phyloP scores from a whole-genome alignment of 225 moss, liverwort and hornwort genomes.

The Bryum argenteum region DNA sequence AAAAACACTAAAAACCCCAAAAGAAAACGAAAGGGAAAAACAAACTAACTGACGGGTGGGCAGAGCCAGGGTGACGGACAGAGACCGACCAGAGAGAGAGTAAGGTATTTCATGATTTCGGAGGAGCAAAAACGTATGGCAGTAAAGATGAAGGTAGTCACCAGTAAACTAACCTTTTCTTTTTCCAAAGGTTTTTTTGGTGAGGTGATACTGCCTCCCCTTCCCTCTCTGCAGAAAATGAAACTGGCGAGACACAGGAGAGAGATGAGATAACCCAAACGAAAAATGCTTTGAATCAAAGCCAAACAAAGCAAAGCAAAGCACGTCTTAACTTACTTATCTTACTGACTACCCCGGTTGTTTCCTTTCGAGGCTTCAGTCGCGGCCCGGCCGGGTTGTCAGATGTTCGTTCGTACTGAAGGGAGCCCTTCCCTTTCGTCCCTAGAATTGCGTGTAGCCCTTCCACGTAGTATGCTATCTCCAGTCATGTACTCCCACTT shows the following conservation, averaged over 20 bases:
- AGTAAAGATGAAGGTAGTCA: conserved; percentile 14
- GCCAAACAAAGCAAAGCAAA: neutral
- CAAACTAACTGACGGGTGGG: conserved; percentile 8
- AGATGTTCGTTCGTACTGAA: conserved; percentile 8
- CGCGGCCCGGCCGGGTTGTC: conserved; percentile 7
- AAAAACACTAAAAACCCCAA: conserved; percentile 13
- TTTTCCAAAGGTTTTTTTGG: neutral
- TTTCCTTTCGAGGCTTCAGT: neutral
- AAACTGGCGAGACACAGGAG: neutral
- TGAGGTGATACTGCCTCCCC: neutral
- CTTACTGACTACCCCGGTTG: neutral
- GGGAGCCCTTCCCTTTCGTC: conserved; percentile 17
- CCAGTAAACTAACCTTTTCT: conserved; percentile 24
- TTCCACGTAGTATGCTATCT: conserved; percentile 15
- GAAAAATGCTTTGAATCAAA: neutral
- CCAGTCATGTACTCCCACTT: neutral
- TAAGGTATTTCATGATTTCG: conserved; percentile 18
- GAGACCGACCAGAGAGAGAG: neutral
- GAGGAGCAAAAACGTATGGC: conserved; percentile 14
- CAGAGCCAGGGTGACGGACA: neutral
- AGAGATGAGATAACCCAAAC: neutral
- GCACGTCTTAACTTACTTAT: neutral
- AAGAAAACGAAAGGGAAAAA: neutral
- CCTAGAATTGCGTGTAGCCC: conserved; percentile 23
- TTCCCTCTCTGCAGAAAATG: neutral